phyloP scores from a whole-genome alignment of 768 basidiomycete genomes.

The Lactarius deliciosus region DNA sequence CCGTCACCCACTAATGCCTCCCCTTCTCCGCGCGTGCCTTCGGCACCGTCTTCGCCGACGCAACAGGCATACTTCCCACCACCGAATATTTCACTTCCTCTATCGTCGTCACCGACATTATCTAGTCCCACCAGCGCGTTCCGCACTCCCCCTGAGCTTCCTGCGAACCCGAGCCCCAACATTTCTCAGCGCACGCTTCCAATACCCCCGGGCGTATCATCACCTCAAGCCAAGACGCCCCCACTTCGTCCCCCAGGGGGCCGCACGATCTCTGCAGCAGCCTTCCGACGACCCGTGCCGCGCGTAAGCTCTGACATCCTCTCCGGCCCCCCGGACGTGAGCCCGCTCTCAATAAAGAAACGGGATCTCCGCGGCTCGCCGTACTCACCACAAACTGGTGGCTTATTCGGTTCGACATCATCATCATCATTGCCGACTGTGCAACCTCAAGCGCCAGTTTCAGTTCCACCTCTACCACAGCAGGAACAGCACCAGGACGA shows the following conservation, averaged over 20 bases:
- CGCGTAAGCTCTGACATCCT: slow-evolving; percentile 35
- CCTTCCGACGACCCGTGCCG: slow-evolving; percentile 58
- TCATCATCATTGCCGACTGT: slow-evolving; percentile 11
- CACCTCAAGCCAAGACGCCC: slow-evolving; percentile 32
- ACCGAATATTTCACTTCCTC: slow-evolving; percentile 20
- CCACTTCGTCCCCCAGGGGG: slow-evolving; percentile 38
- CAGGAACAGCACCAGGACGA: slow-evolving; percentile 38
- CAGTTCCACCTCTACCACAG: slow-evolving; percentile 23
- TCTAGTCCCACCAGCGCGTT: slow-evolving; percentile 33
- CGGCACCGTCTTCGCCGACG: slow-evolving; percentile 16
- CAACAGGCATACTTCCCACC: slow-evolving; percentile 15
- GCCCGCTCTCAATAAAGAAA: slow-evolving; percentile 50
- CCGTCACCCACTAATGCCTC: background rate
- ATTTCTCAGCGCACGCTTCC: slow-evolving; percentile 28
- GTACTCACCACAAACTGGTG: slow-evolving; percentile 31
- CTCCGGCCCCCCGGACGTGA: slow-evolving; percentile 40
- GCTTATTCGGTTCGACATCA: slow-evolving; percentile 9
- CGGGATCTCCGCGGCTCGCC: slow-evolving; percentile 49
- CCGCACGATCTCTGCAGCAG: slow-evolving; percentile 73
- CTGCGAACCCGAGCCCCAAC: slow-evolving; percentile 33
- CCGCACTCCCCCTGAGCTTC: slow-evolving; percentile 51
- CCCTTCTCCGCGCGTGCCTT: background rate
- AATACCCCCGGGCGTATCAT: slow-evolving; percentile 32
- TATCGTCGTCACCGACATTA: slow-evolving; percentile 27
- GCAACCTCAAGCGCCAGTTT: slow-evolving; percentile 17